A percentile compares a stretch with the other conserved stretches of the same genome.
These are phyloP conservation scores for Leccinum angustisporum DNA, from an alignment of 1,284 basidiomycete genomes.

Conservation along the genomic window DNA sequence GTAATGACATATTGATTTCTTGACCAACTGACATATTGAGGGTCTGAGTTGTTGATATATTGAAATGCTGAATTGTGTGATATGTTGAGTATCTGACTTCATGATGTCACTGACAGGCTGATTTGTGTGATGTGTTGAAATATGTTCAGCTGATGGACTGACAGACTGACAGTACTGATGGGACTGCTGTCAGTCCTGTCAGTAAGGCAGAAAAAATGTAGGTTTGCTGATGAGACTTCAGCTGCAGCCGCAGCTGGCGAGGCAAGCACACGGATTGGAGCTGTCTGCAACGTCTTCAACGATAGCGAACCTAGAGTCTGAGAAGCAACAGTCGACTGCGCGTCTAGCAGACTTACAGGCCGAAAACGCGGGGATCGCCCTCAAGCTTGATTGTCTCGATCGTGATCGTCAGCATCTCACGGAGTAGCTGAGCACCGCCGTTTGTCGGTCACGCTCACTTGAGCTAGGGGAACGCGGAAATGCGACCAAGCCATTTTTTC, in stretches of 20 bases:
- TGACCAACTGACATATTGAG: too few species aligned
- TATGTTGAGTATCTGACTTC: too few species aligned
- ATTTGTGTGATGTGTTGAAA: too few species aligned
- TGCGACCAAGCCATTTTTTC: slow-evolving; percentile 32
- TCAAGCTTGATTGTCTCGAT: slow-evolving; percentile 18
- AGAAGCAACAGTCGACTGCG: slow-evolving; percentile 12
- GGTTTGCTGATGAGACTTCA: slow-evolving; percentile 38
- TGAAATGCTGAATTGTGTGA: too few species aligned
- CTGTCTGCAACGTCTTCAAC: slow-evolving; percentile 19
- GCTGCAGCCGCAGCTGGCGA: slow-evolving; percentile 33
- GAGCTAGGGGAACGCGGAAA: slow-evolving; percentile 18
- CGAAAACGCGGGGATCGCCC: slow-evolving; percentile 17
- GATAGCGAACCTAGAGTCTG: slow-evolving; percentile 15
- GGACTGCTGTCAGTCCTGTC: too few species aligned
- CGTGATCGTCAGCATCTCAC: slow-evolving; percentile 12
- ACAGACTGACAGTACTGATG: too few species aligned
- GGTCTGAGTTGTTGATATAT: too few species aligned
- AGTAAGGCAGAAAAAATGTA: too few species aligned
- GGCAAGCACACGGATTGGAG: slow-evolving; percentile 15
- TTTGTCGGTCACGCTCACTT: slow-evolving; percentile 11
- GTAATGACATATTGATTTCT: too few species aligned
- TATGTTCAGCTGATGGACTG: too few species aligned
- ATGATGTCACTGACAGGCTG: too few species aligned
- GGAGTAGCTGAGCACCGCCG: slow-evolving; percentile 9
- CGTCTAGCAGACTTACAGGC: slow-evolving; percentile 17